A percentile compares a stretch with the other conserved stretches of the same genome.
phyloP scores from a whole-genome alignment of 345 rosid species.

The Nephelium lappaceum region DNA sequence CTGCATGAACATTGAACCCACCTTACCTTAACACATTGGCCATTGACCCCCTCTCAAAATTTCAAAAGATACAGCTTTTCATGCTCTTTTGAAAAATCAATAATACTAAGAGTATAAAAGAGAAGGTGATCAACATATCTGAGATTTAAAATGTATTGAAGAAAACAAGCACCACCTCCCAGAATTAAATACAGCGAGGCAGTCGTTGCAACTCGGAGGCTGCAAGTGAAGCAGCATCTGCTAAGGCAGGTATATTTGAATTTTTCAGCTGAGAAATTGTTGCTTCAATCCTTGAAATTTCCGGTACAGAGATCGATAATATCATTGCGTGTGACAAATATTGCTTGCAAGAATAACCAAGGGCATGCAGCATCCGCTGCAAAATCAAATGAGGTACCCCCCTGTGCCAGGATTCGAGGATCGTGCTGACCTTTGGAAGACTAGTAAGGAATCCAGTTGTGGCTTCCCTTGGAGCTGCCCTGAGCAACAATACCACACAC shows the following conservation, averaged over 20 bases:
- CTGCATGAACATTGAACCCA: conserved; percentile 20
- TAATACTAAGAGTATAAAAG: conserved; percentile 3
- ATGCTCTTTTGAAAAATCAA: background rate
- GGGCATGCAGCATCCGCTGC: conserved; percentile 74
- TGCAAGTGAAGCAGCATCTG: conserved; percentile 58
- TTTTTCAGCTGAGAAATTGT: conserved; percentile 63
- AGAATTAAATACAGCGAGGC: conserved; percentile 56
- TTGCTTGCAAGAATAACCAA: conserved; percentile 82
- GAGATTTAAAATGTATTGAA: background rate
- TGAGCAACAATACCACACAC: conserved; percentile 69
- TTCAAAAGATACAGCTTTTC: conserved; percentile 11
- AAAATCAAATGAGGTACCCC: conserved; percentile 49
- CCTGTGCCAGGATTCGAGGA: conserved; percentile 66
- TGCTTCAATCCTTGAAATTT: conserved; percentile 63
- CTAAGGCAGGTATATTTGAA: conserved; percentile 54
- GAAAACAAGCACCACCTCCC: conserved; percentile 18
- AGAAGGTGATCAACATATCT: background rate
- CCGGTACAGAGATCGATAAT: conserved; percentile 64
- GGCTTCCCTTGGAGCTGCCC: conserved; percentile 93
- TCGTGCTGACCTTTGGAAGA: conserved; percentile 63
- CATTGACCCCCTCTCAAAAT: conserved; percentile 6
- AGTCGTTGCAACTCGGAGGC: conserved; percentile 72
- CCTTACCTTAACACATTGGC: conserved; percentile 21
- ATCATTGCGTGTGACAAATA: conserved; percentile 86
- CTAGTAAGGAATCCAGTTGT: conserved; percentile 80